Conservation (phyloP, 139 green algal genomes). For the Raphidocelis subcapitata region DNA sequence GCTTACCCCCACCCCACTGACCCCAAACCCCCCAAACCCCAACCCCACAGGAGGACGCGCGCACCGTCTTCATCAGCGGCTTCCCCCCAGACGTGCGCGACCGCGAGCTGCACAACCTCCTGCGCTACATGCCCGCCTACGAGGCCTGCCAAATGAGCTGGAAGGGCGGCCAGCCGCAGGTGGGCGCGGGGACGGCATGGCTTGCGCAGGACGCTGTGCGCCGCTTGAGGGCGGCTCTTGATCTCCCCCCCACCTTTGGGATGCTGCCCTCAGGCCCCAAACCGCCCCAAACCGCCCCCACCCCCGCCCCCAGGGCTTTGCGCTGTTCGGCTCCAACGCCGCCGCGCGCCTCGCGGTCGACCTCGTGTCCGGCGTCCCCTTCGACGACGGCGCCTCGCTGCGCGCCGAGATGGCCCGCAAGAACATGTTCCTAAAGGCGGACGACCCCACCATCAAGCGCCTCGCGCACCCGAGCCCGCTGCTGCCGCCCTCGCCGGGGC, state of each 20-base stretch:
- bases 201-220: no score
- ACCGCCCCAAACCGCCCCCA: no score
- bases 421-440: slow-evolving; percentile 73
- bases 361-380: slow-evolving; percentile 58
- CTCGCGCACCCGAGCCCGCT: no score
- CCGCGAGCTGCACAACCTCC: slow-evolving; percentile 91
- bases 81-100: slow-evolving; percentile 90
- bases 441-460: no score
- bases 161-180: slow-evolving; percentile 9
- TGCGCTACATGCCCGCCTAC: slow-evolving; percentile 89
- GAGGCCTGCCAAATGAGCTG: slow-evolving; percentile 83
- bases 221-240: no score
- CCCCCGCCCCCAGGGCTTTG: slow-evolving; percentile 73
- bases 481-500: no score
- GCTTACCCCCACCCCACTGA: no score
- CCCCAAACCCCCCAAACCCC: no score
- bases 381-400: slow-evolving; percentile 66
- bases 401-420: slow-evolving; percentile 90
- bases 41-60: slow-evolving; percentile 59
- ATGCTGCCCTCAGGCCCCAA: neutral
- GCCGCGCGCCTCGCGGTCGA: slow-evolving; percentile 56
- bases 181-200: neutral
- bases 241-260: no score
- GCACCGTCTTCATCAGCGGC: slow-evolving; percentile 87
- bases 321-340: slow-evolving; percentile 58